Conservation (phyloP, 2,329 filamentous ascomycete genomes). For the Gremmenia infestans region DNA sequence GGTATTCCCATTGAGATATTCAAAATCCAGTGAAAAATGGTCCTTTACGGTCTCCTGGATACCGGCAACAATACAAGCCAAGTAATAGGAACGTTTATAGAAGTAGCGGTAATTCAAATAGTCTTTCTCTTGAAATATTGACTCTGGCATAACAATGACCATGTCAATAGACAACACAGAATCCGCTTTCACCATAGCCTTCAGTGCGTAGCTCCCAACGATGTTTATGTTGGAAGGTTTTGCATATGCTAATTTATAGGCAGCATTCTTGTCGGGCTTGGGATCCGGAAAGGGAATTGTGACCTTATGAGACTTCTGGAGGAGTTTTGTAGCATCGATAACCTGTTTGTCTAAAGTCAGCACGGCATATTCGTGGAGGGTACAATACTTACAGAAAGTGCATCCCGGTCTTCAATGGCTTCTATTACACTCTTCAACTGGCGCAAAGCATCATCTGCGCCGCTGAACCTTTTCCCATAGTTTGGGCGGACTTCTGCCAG, state of each 20-base stretch:
- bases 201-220: conserved; percentile 78
- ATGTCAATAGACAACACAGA: conserved; percentile 65
- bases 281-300: conserved; percentile 83
- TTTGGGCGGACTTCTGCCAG: conserved; percentile 51
- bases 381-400: conserved; percentile 36
- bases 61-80: conserved; percentile 72
- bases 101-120: conserved; percentile 91
- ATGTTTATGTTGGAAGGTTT: conserved; percentile 78
- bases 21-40: conserved; percentile 56
- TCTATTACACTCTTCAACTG: conserved; percentile 53
- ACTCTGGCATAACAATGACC: conserved; percentile 76
- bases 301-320: conserved; percentile 64
- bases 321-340: conserved; percentile 58
- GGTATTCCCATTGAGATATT: conserved; percentile 65
- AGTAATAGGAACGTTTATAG: conserved; percentile 87
- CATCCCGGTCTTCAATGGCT: conserved; percentile 44
- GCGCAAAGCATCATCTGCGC: conserved; percentile 49
- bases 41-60: conserved; percentile 54
- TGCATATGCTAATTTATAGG: conserved; percentile 76
- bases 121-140: conserved; percentile 88
- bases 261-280: conserved; percentile 66
- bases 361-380: background rate
- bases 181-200: conserved; percentile 65
- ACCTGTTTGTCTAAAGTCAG: conserved; percentile 43
- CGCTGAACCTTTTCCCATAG: conserved; percentile 50